Evolutionary conservation across 257 asterid species (phyloP).

Genomic region (Nicotiana noctiflora): DNA sequence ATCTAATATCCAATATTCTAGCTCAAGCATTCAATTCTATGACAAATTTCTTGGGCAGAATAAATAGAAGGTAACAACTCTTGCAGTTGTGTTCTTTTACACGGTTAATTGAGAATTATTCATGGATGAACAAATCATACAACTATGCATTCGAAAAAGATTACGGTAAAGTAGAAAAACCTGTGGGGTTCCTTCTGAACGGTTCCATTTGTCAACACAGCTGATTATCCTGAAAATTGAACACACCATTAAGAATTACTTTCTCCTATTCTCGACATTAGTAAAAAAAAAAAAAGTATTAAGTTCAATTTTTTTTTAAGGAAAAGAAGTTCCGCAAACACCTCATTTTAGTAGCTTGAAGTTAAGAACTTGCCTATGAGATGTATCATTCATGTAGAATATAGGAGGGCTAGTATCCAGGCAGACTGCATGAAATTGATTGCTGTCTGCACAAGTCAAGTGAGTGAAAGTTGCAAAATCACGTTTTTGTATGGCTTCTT

Average conservation of each 20-base stretch:
- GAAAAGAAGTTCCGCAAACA: not conserved
- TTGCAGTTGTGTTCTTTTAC: not conserved
- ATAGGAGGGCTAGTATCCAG: conserved; percentile 89
- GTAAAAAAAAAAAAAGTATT: too few relatives aligned
- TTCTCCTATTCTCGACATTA: not conserved
- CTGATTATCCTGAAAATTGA: conserved; percentile 47
- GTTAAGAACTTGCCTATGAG: conserved; percentile 57
- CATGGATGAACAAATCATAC: not conserved
- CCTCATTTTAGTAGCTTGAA: not conserved
- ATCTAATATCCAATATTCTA: not conserved
- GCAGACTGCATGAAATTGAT: conserved; percentile 98
- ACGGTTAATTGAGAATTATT: not conserved
- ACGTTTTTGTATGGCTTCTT: conserved; percentile 71
- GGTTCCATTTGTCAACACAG: conserved; percentile 73
- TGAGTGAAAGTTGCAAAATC: conserved; percentile 80
- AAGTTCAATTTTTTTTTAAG: not conserved
- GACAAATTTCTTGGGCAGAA: not conserved
- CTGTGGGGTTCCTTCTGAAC: conserved; percentile 81
- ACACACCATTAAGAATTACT: not conserved
- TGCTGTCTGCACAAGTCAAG: conserved; percentile 80
- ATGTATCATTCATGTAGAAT: conserved; percentile 96
- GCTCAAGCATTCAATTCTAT: not conserved
- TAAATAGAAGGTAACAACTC: not conserved
- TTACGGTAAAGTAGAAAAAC: conserved; percentile 17
- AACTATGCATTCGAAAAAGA: not conserved